A percentile compares a stretch with the other conserved stretches of the same genome.
phyloP scores from a whole-genome alignment of 208 protist species.

The Ichthyophonus hoferi region DNA sequence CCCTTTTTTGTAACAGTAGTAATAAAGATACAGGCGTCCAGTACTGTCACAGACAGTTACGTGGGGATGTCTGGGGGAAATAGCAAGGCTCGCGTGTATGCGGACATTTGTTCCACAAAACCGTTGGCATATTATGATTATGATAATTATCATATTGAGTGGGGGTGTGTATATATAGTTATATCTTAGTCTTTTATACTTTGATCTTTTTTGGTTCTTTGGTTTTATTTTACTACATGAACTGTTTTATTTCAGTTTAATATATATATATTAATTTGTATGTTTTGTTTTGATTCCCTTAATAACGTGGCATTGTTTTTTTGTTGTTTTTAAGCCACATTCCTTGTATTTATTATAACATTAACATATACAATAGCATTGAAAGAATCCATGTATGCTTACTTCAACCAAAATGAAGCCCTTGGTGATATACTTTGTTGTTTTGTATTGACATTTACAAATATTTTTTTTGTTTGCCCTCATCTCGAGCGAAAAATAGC shows the following conservation, averaged over 20 bases:
- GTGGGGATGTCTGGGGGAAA: no score
- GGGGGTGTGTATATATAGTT: slow-evolving; percentile 57
- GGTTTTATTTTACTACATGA: neutral
- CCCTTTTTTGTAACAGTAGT: no score
- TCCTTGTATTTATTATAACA: neutral
- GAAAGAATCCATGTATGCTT: no score
- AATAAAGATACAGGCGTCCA: no score
- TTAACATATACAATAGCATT: no score
- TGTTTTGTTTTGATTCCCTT: neutral
- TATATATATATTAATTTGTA: neutral
- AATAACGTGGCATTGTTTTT: neutral
- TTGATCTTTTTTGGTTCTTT: slow-evolving; percentile 5
- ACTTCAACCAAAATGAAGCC: no score
- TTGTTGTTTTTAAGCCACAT: neutral
- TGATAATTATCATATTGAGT: slow-evolving; percentile 55
- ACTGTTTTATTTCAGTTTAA: neutral
- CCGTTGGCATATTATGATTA: slow-evolving; percentile 69
- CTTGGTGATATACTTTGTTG: no score
- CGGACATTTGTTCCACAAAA: slow-evolving; percentile 52
- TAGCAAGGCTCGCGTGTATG: slow-evolving; percentile 48
- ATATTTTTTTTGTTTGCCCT: no score
- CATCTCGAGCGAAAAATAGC: no score
- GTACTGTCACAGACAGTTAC: no score
- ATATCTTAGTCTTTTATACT: neutral
- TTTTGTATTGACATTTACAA: no score